Base-by-base conservation (phyloP, 371 early-diverging fungal genomes). In the Apophysomyces sp. region DNA sequence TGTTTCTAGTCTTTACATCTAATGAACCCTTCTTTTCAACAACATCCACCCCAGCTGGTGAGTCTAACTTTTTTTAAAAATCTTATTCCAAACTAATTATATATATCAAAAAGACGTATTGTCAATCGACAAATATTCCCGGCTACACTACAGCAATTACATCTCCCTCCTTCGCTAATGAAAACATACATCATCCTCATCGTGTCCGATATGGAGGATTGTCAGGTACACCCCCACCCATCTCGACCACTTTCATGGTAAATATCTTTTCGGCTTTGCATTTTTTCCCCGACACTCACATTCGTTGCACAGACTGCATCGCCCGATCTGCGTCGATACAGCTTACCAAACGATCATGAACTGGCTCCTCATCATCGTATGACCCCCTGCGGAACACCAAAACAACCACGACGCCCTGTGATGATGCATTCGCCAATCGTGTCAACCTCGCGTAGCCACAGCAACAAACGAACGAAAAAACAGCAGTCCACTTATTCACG, bases 391-490 rank as follows among this genome's bases (percentile, higher is more conserved):
- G 49, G 49, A 44, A 44, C 49, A 44, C 49, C 49, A 7, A 44
- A 21, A 11, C 49, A 44, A 44, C 49, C 3, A 4, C 49, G 49
- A 4, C 49, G 49, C 9, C 49, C 49, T 21, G 49, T 44, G 4
- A 21, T 44, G 16, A 65, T 74, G 71, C 62, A 62, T 26, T 74
- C 74, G 2, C 68, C 74, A 29, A 71, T 74, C 30, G 61, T 71
- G 5, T 63, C 75, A 26, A 69, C 73, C 30, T 71, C 68, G 1
- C 65, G 66, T 56, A 72, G 66, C n/a, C 71, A 71, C 58, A 68
- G 63, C 9, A 59, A 59, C 58, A 76, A 69, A 53, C 39, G 70
- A 57, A 79, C 71, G 39, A 77, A 63, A 44, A 65, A 56, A 8
- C 65, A 32, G 30, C 65, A 63, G 49, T 44, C 49, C 3, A 44